phyloP scores from a whole-genome alignment of 108 stramenopile genomes.

The Mediolabrus comicus region DNA sequence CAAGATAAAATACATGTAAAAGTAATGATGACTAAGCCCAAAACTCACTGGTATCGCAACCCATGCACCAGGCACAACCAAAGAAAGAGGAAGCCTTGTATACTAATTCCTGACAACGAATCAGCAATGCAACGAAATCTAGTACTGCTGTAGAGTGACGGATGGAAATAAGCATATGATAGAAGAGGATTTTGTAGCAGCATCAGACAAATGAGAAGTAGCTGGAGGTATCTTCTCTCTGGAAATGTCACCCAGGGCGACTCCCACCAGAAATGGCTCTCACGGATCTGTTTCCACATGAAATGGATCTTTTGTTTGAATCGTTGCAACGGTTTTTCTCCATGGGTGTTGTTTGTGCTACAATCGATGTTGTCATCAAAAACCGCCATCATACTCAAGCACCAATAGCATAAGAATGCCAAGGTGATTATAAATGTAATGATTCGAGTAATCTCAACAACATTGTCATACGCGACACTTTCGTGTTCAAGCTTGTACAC shows the following conservation, averaged over 20 bases:
- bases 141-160: conserved; percentile 43
- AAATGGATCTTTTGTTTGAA: neutral
- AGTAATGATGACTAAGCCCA: neutral
- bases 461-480: conserved; percentile 38
- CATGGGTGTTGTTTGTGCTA: neutral
- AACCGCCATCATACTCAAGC: conserved; percentile 51
- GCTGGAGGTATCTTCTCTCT: conserved; percentile 69
- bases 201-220: conserved; percentile 61
- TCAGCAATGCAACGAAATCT: conserved; percentile 55
- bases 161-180: conserved; percentile 51
- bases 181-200: conserved; percentile 75
- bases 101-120: conserved; percentile 64
- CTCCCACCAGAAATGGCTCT: conserved; percentile 64
- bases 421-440: conserved; percentile 47
- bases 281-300: conserved; percentile 16
- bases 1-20: neutral
- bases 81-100: conserved; percentile 68
- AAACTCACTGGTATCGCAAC: conserved; percentile 67
- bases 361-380: conserved; percentile 3
- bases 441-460: conserved; percentile 52
- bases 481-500: conserved; percentile 50
- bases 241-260: conserved; percentile 76
- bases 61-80: conserved; percentile 79
- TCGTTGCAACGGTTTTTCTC: conserved; percentile 6
- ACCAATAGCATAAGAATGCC: conserved; percentile 62